phyloP scores from a whole-genome alignment of 495 filamentous ascomycete species.

The Penicillium longicatenatum region DNA sequence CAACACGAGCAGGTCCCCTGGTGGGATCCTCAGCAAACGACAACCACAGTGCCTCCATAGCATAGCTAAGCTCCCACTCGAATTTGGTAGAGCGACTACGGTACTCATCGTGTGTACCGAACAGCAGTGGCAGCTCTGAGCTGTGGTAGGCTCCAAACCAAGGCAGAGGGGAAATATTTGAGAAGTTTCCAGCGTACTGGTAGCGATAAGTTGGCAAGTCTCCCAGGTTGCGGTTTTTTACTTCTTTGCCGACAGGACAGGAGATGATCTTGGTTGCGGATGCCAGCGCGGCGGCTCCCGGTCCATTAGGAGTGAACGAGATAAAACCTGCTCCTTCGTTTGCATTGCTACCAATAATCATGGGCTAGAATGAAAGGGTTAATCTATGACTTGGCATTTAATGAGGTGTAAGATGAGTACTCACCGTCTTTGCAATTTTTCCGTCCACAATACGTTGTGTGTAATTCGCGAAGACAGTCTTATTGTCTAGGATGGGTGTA shows the following conservation, averaged over 20 bases:
- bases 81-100: constrained; percentile 14
- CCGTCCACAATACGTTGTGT: constrained; percentile 17
- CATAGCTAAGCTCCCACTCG: constrained; percentile 21
- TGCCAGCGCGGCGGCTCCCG: constrained; percentile 4
- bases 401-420: background rate
- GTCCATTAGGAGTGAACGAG: constrained; percentile 18
- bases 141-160: constrained; percentile 49
- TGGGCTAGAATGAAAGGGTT: constrained; percentile 3
- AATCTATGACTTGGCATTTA: no score
- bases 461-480: constrained; percentile 18
- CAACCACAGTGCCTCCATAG: constrained; percentile 14
- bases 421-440: constrained; percentile 17
- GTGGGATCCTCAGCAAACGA: constrained; percentile 11
- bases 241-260: constrained; percentile 17
- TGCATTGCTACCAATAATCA: constrained; percentile 20
- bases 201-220: constrained; percentile 38
- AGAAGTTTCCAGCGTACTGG: constrained; percentile 50
- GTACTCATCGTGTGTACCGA: constrained; percentile 37
- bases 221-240: constrained; percentile 11
- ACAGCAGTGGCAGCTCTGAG: constrained; percentile 46
- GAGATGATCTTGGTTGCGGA: constrained; percentile 15
- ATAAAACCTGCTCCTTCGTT: constrained; percentile 23
- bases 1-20: constrained; percentile 6
- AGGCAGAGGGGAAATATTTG: constrained; percentile 37
- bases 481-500: constrained; percentile 18